Evolutionary conservation across 2,329 filamentous ascomycete species (phyloP).

Genomic region (Trichoderma citrinoviride): DNA sequence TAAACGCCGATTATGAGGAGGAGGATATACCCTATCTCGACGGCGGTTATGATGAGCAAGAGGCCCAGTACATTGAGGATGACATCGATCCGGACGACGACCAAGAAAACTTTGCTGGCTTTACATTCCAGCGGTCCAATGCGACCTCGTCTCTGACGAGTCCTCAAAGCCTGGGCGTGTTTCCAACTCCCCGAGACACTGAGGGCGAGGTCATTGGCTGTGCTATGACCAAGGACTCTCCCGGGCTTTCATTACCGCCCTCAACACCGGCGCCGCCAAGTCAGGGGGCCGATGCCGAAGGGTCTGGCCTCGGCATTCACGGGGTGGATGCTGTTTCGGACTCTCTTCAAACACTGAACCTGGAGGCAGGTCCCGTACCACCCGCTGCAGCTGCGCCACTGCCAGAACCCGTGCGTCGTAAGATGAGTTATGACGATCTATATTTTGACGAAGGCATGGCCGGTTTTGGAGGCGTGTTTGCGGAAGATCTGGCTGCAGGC

Average conservation of each 20-base stretch:
- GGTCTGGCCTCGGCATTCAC: slow-evolving; percentile 46
- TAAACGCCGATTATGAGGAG: slow-evolving; percentile 49
- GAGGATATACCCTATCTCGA: slow-evolving; percentile 40
- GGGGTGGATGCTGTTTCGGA: slow-evolving; percentile 30
- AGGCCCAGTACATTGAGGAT: slow-evolving; percentile 23
- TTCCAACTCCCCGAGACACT: slow-evolving; percentile 54
- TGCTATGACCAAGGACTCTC: slow-evolving; percentile 50
- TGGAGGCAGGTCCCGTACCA: slow-evolving; percentile 1
- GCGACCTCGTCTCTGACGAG: slow-evolving; percentile 50
- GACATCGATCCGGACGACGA: slow-evolving; percentile 51
- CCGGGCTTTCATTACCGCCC: slow-evolving; percentile 24
- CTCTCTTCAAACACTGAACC: background rate
- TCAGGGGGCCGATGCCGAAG: slow-evolving; percentile 21
- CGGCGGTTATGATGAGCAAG: slow-evolving; percentile 31
- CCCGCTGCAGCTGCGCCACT: slow-evolving; percentile 19
- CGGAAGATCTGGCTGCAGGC: slow-evolving; percentile 42
- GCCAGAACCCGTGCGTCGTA: slow-evolving; percentile 19
- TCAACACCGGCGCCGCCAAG: slow-evolving; percentile 11
- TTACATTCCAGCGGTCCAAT: slow-evolving; percentile 56
- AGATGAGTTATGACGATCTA: slow-evolving; percentile 55
- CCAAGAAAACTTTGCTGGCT: slow-evolving; percentile 61
- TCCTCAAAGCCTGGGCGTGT: slow-evolving; percentile 47
- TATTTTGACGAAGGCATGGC: slow-evolving; percentile 67
- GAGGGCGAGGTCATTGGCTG: slow-evolving; percentile 55
- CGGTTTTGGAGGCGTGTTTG: slow-evolving; percentile 46